These are phyloP conservation scores for Porogramme epimiltina DNA, from an alignment of 1,284 basidiomycete genomes.

Conservation along the genomic window DNA sequence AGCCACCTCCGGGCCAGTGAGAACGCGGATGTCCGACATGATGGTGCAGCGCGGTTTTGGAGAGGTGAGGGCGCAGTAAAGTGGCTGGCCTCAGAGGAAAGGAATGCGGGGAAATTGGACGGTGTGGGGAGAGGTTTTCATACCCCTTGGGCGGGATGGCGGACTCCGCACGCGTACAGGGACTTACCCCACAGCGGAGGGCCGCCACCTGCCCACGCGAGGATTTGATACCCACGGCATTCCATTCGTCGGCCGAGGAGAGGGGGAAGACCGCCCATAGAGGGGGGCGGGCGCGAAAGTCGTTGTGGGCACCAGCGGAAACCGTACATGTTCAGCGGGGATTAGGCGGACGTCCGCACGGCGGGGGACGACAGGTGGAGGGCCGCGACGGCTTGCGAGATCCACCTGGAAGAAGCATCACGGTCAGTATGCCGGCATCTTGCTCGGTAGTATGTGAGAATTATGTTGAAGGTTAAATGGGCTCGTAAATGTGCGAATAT, in stretches of 20 bases:
- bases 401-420: too few species aligned
- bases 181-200: not conserved
- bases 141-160: slow-evolving; percentile 14
- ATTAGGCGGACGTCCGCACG: slow-evolving; percentile 20
- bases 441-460: too few species aligned
- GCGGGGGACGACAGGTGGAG: too few species aligned
- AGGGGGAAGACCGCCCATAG: not conserved
- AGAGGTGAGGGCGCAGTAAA: not conserved
- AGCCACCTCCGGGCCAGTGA: slow-evolving; percentile 32
- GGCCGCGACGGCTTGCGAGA: too few species aligned
- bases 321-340: slow-evolving; percentile 9
- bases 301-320: not conserved
- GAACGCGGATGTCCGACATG: slow-evolving; percentile 28
- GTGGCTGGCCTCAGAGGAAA: not conserved
- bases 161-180: slow-evolving; percentile 7
- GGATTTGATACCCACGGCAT: not conserved
- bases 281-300: not conserved
- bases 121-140: not conserved
- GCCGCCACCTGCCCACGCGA: not conserved
- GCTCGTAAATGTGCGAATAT: too few species aligned
- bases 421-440: too few species aligned
- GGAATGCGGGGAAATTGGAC: not conserved
- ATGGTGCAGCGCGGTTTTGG: not conserved
- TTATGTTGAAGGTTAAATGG: too few species aligned
- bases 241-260: not conserved